These are phyloP conservation scores for Xerocomus potaroensis DNA, from an alignment of 768 basidiomycete species.

Conservation along the genomic window DNA sequence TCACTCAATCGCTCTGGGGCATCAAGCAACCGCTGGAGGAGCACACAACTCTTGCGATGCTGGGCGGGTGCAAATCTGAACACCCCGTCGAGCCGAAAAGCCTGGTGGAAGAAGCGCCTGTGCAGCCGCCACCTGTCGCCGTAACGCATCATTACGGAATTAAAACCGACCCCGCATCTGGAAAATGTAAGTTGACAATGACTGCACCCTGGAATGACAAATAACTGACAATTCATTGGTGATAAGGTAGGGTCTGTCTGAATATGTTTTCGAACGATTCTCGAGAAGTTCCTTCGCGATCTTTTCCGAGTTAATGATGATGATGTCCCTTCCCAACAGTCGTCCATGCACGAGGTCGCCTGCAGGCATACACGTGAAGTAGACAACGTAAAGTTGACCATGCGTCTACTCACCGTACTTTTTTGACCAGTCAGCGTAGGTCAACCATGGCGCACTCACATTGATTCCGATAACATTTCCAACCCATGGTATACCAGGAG, in stretches of 20 bases:
- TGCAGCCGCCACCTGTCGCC: conserved; percentile 23
- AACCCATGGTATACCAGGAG: not conserved
- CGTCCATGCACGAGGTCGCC: conserved; percentile 5
- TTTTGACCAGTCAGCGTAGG: not conserved
- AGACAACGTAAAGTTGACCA: not conserved
- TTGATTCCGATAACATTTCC: conserved; percentile 1
- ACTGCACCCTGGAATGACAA: not conserved
- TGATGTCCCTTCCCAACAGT: conserved; percentile 7
- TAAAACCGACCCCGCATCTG: conserved; percentile 16
- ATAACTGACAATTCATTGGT: conserved; percentile 4
- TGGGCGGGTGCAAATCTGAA: conserved; percentile 26
- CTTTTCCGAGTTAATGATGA: conserved; percentile 34
- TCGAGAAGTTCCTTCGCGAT: conserved; percentile 36
- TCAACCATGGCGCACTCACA: not conserved
- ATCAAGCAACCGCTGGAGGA: conserved; percentile 32
- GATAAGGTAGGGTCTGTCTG: conserved; percentile 14
- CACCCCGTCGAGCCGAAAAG: conserved; percentile 7
- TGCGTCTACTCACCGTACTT: not conserved
- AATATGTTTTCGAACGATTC: conserved; percentile 36
- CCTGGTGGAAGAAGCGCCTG: conserved; percentile 19
- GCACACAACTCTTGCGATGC: conserved; percentile 24
- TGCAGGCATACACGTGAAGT: not conserved
- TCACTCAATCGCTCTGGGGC: conserved; percentile 29
- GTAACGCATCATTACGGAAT: conserved; percentile 16
- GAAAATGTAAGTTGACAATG: not conserved